Evolutionary conservation across 805 yeast genomes (phyloP).

Genomic region (Candida golubevii): DNA sequence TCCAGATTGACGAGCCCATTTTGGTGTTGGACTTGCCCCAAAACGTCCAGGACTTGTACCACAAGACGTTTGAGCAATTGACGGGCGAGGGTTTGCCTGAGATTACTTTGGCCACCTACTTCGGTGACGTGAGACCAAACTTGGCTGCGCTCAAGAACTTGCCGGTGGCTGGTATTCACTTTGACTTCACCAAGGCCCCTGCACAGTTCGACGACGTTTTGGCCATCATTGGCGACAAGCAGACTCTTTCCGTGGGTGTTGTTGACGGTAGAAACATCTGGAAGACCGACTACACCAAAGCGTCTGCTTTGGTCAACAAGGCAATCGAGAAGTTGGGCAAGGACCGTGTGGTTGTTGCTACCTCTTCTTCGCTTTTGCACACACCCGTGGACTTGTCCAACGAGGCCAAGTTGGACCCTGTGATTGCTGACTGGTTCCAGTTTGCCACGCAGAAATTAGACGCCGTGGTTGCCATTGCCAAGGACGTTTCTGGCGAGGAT

Average conservation of each 20-base stretch:
- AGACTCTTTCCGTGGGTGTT: conserved; percentile 91
- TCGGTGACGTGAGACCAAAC: conserved; percentile 99
- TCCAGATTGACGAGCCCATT: conserved; percentile 97
- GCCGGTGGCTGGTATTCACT: conserved; percentile 94
- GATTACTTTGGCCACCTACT: conserved; percentile 83
- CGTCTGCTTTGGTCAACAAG: conserved; percentile 73
- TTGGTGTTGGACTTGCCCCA: conserved; percentile 90
- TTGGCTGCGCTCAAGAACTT: conserved; percentile 79
- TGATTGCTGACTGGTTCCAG: conserved; percentile 96
- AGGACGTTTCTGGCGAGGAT: conserved; percentile 78
- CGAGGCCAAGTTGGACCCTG: conserved; percentile 88
- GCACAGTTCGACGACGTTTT: conserved; percentile 88
- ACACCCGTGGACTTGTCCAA: conserved; percentile 94
- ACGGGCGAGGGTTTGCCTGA: conserved; percentile 68
- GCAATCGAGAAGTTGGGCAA: conserved; percentile 84
- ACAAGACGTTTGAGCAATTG: conserved; percentile 78
- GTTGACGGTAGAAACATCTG: conserved; percentile 99
- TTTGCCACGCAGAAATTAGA: conserved; percentile 94
- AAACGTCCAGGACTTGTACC: conserved; percentile 78
- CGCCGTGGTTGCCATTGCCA: conserved; percentile 90
- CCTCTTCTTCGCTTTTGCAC: conserved; percentile 96
- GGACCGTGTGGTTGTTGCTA: conserved; percentile 83
- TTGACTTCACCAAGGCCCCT: conserved; percentile 93
- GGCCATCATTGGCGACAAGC: conserved; percentile 59
- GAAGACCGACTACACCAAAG: conserved; percentile 92